Percentiles rank a stretch among this genome's conserved stretches.
Evolutionary conservation across 306 rosid species (phyloP).

Genomic region (Pyrus betulifolia): DNA sequence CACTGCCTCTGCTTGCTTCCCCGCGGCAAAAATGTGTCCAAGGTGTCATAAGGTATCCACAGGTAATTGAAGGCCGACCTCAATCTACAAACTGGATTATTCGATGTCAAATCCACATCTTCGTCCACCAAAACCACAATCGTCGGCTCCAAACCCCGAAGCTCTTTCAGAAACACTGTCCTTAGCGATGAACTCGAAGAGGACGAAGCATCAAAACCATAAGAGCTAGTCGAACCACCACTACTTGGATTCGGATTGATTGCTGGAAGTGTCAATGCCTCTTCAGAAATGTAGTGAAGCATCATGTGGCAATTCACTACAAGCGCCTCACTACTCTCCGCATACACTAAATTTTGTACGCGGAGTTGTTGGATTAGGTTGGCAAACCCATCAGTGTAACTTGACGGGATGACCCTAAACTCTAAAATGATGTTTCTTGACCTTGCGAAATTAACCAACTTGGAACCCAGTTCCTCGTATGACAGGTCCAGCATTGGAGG

Average conservation of each 20-base stretch:
- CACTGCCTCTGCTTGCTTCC: slow-evolving; percentile 82
- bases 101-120: slow-evolving; percentile 76
- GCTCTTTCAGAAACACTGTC: slow-evolving; percentile 48
- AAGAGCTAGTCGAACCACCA: background rate
- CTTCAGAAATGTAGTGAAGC: slow-evolving; percentile 83
- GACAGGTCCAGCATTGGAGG: slow-evolving; percentile 73
- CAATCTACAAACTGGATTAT: slow-evolving; percentile 45
- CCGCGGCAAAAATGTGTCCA: slow-evolving; percentile 63
- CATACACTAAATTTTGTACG: slow-evolving; percentile 47
- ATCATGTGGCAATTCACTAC: slow-evolving; percentile 86
- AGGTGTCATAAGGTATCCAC: slow-evolving; percentile 88
- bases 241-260: background rate
- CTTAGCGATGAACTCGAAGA: slow-evolving; percentile 12
- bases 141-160: slow-evolving; percentile 66
- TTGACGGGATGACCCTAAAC: slow-evolving; percentile 55
- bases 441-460: slow-evolving; percentile 67
- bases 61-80: slow-evolving; percentile 79
- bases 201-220: background rate
- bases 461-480: slow-evolving; percentile 62
- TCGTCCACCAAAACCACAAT: slow-evolving; percentile 67
- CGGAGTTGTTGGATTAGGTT: slow-evolving; percentile 56
- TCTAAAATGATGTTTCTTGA: slow-evolving; percentile 55
- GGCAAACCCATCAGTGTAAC: slow-evolving; percentile 55
- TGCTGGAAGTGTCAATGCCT: slow-evolving; percentile 13
- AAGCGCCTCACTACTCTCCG: slow-evolving; percentile 45